Conservation (phyloP, 805 yeast species). For the Cyberlindnera petersonii region DNA sequence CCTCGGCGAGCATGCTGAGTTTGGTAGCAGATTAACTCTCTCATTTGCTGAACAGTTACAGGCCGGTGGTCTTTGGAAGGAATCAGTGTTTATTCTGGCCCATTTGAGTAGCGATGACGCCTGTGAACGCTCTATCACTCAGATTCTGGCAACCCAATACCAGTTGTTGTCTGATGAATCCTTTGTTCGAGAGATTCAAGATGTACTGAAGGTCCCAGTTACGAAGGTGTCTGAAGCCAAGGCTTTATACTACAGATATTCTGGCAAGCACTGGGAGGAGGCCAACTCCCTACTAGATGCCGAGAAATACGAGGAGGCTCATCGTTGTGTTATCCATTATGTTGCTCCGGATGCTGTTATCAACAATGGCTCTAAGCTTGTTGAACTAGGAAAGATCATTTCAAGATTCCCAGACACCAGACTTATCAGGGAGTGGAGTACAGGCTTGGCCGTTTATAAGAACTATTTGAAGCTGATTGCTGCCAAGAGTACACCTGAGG, state of each 20-base stretch:
- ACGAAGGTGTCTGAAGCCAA: slow-evolving; percentile 49
- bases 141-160: slow-evolving; percentile 28
- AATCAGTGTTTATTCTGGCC: slow-evolving; percentile 59
- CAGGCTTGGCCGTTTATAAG: slow-evolving; percentile 56
- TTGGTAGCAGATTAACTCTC: slow-evolving; percentile 37
- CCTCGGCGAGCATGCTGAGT: slow-evolving; percentile 20
- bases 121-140: slow-evolving; percentile 39
- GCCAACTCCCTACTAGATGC: slow-evolving; percentile 62
- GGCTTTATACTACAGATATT: slow-evolving; percentile 50
- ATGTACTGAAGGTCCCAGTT: slow-evolving; percentile 45
- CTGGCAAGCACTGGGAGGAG: slow-evolving; percentile 54
- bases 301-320: slow-evolving; percentile 58
- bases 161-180: slow-evolving; percentile 14
- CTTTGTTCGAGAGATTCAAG: slow-evolving; percentile 34
- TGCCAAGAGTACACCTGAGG: slow-evolving; percentile 21
- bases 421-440: slow-evolving; percentile 45
- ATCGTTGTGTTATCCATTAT: slow-evolving; percentile 44
- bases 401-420: slow-evolving; percentile 41
- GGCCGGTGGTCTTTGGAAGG: slow-evolving; percentile 45
- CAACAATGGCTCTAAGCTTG: slow-evolving; percentile 34
- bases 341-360: slow-evolving; percentile 76
- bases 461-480: slow-evolving; percentile 39
- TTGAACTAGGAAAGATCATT: slow-evolving; percentile 35
- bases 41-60: slow-evolving; percentile 51
- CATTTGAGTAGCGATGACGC: slow-evolving; percentile 48